Conservation (phyloP, 2,329 filamentous ascomycete genomes). For the Penicillium vulpinum region DNA sequence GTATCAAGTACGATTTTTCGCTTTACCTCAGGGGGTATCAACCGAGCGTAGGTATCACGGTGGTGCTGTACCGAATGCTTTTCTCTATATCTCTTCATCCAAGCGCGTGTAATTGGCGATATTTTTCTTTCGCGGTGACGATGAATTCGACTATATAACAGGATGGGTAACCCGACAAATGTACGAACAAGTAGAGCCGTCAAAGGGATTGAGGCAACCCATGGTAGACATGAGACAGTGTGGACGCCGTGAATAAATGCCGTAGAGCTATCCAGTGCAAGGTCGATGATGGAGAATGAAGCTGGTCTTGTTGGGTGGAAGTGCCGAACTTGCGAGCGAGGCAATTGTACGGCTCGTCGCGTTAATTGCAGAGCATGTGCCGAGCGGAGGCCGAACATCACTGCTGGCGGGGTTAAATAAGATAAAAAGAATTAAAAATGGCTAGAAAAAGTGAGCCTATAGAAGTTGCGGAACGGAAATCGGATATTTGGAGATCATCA, state of each 20-base stretch:
- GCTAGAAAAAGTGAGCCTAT: neutral
- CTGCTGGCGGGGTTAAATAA: neutral
- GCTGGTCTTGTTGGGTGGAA: constrained; percentile 53
- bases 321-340: constrained; percentile 38
- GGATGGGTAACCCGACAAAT: constrained; percentile 49
- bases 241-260: constrained; percentile 54
- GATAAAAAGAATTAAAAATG: neutral
- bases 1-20: constrained; percentile 18
- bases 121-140: constrained; percentile 45
- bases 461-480: constrained; percentile 6
- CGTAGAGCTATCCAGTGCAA: constrained; percentile 47
- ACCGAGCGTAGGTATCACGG: too few species aligned
- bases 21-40: constrained; percentile 4
- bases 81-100: constrained; percentile 28
- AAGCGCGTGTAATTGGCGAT: constrained; percentile 45
- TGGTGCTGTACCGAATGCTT: neutral
- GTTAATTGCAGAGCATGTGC: constrained; percentile 2
- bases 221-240: constrained; percentile 50
- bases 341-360: neutral
- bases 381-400: constrained; percentile 18
- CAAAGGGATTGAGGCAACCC: constrained; percentile 57
- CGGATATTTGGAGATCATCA: constrained; percentile 13
- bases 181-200: constrained; percentile 55
- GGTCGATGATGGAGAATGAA: constrained; percentile 40
- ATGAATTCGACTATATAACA: constrained; percentile 45